Conservation (phyloP, 2,329 filamentous ascomycete species). For the Claviceps humidiphila region DNA sequence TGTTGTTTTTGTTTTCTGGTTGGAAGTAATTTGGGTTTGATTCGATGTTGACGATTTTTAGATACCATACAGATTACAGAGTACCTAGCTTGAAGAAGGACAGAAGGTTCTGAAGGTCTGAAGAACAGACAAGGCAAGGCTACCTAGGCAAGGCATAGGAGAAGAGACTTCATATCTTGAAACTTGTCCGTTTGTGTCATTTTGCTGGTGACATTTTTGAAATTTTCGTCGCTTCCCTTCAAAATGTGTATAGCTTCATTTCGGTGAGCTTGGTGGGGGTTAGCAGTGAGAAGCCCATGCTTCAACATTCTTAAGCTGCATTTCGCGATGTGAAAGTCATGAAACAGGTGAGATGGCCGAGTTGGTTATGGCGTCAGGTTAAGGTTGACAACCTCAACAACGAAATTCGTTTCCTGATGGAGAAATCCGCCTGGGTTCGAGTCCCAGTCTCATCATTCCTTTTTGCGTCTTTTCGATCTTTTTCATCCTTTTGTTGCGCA, state of each 20-base stretch:
- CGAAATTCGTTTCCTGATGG: not conserved
- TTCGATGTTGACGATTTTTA: too few species aligned
- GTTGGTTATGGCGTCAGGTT: constrained; percentile 22
- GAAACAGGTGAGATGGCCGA: constrained; percentile 4
- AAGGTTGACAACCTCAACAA: constrained; percentile 17
- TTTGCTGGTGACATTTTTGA: too few species aligned
- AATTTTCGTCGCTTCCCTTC: not conserved
- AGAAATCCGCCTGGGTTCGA: not conserved
- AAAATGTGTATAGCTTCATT: not conserved
- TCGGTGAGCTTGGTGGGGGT: not conserved
- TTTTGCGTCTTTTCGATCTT: not conserved
- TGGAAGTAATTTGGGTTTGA: too few species aligned
- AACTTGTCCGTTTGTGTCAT: too few species aligned
- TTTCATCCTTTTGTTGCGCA: not conserved
- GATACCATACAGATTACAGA: too few species aligned
- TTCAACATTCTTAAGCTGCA: fast-evolving
- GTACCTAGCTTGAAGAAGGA: too few species aligned
- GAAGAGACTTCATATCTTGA: too few species aligned
- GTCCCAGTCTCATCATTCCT: not conserved
- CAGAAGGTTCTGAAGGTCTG: too few species aligned
- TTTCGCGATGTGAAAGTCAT: fast-evolving
- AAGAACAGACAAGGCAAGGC: too few species aligned
- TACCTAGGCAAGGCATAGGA: too few species aligned
- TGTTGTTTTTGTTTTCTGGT: too few species aligned
- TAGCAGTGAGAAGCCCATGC: too few species aligned